Conservation (phyloP, 441 rosid species). For the Pelargonium citronellum region DNA sequence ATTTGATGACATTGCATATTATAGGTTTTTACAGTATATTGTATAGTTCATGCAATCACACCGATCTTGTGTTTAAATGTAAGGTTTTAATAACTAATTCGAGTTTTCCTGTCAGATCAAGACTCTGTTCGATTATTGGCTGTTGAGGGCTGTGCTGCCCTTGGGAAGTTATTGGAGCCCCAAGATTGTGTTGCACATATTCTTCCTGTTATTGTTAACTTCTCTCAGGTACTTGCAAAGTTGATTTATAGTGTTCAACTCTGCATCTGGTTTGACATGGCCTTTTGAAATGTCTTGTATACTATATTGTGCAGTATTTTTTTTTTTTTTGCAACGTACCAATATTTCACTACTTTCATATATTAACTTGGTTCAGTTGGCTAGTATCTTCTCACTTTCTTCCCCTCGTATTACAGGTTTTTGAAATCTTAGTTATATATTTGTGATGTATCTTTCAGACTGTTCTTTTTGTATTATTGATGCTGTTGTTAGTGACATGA, state of each 20-base stretch:
- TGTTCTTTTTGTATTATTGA: not conserved
- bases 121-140: conserved; percentile 91
- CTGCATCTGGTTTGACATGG: not conserved
- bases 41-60: not conserved
- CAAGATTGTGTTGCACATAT: conserved; percentile 75
- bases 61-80: not conserved
- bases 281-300: not conserved
- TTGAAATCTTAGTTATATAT: too few relatives aligned
- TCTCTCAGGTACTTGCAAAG: conserved; percentile 61
- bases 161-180: conserved; percentile 85
- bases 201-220: conserved; percentile 78
- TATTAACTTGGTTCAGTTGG: not conserved
- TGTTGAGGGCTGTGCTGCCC: conserved; percentile 91
- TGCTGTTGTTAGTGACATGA: not conserved
- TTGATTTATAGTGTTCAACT: not conserved
- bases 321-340: not conserved
- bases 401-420: too few relatives aligned
- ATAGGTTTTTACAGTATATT: not conserved
- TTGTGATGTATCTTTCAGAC: not conserved
- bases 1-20: too few relatives aligned
- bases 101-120: conserved; percentile 52
- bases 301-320: not conserved
- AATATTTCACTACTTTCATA: not conserved
- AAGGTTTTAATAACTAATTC: not conserved
- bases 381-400: too few relatives aligned